A percentile compares a stretch with the other conserved stretches of the same genome.
Conservation (phyloP, 768 basidiomycete genomes). For the Tricholoma sp. region DNA sequence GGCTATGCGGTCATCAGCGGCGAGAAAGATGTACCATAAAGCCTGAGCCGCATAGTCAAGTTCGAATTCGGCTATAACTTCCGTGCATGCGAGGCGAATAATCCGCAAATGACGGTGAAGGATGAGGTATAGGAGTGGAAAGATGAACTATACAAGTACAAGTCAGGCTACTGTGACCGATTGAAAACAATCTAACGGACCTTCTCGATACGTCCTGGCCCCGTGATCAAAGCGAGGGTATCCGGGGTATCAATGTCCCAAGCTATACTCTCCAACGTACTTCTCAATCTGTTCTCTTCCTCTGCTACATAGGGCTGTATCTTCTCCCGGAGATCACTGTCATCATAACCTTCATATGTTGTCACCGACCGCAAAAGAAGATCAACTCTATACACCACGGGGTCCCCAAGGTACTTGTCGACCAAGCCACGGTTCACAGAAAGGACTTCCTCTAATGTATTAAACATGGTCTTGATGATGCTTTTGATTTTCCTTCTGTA, state of each 20-base stretch:
- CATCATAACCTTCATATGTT: slow-evolving; percentile 20
- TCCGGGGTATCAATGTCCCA: slow-evolving; percentile 31
- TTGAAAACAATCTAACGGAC: slow-evolving; percentile 15
- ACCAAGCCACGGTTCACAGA: slow-evolving; percentile 26
- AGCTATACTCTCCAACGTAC: slow-evolving; percentile 21
- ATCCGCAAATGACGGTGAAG: slow-evolving; percentile 28
- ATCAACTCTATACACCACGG: slow-evolving; percentile 30
- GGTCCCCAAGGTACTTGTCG: slow-evolving; percentile 29
- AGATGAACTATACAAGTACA: slow-evolving; percentile 26
- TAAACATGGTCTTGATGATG: slow-evolving; percentile 27
- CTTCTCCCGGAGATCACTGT: slow-evolving; percentile 22
- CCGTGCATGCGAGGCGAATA: slow-evolving; percentile 27
- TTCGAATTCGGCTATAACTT: slow-evolving; percentile 29
- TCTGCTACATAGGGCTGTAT: slow-evolving; percentile 21
- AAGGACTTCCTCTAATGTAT: slow-evolving; percentile 22
- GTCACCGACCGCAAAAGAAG: slow-evolving; percentile 28
- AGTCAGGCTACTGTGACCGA: neutral
- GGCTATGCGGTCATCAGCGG: slow-evolving; percentile 27
- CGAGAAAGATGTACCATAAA: slow-evolving; percentile 23
- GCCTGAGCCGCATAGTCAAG: slow-evolving; percentile 24
- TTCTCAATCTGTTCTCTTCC: slow-evolving; percentile 27
- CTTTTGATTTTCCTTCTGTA: slow-evolving; percentile 30
- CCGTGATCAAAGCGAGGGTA: slow-evolving; percentile 29
- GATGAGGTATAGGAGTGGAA: slow-evolving; percentile 30
- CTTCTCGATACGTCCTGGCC: slow-evolving; percentile 30